A percentile compares a stretch with the other conserved stretches of the same genome.
phyloP scores from a whole-genome alignment of 2,329 filamentous ascomycete species.

The Lojkania enalia region DNA sequence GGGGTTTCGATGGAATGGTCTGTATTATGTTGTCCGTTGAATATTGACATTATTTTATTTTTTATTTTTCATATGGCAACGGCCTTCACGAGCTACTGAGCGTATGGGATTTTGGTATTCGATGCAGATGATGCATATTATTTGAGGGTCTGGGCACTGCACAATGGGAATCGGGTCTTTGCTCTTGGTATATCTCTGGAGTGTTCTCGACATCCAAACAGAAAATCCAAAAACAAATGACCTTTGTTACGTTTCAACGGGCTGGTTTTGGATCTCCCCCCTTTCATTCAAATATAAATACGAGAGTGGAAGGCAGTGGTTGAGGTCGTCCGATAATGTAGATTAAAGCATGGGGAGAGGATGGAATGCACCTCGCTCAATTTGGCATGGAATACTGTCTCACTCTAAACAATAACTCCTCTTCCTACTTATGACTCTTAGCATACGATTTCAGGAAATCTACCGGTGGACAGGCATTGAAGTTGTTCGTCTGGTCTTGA shows the following conservation, averaged over 20 bases:
- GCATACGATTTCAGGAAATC: too few relatives aligned
- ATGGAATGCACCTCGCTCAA: slow-evolving; percentile 7
- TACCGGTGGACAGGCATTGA: too few relatives aligned
- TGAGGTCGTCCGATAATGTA: slow-evolving; percentile 42
- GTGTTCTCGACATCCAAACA: slow-evolving; percentile 27
- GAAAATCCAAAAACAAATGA: slow-evolving; percentile 42
- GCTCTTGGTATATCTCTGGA: slow-evolving; percentile 18
- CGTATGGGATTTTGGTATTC: slow-evolving; percentile 16
- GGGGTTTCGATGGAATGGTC: too few relatives aligned
- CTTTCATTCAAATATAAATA: slow-evolving; percentile 20
- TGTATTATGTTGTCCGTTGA: too few relatives aligned
- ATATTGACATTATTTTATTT: slow-evolving; percentile 8
- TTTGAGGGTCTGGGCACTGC: neutral
- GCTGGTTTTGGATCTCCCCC: slow-evolving; percentile 39
- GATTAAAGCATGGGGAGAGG: neutral
- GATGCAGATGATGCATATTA: slow-evolving; percentile 19
- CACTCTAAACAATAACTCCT: neutral
- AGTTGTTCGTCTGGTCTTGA: too few relatives aligned
- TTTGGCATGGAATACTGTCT: neutral
- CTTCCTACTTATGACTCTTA: neutral
- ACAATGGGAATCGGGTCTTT: slow-evolving; percentile 14
- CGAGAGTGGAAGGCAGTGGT: slow-evolving; percentile 27
- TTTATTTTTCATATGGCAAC: slow-evolving; percentile 20
- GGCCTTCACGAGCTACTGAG: slow-evolving; percentile 17
- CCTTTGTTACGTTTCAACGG: slow-evolving; percentile 26